Conservation (phyloP, 73 alveolate species). For the Uronychia binucleata region DNA sequence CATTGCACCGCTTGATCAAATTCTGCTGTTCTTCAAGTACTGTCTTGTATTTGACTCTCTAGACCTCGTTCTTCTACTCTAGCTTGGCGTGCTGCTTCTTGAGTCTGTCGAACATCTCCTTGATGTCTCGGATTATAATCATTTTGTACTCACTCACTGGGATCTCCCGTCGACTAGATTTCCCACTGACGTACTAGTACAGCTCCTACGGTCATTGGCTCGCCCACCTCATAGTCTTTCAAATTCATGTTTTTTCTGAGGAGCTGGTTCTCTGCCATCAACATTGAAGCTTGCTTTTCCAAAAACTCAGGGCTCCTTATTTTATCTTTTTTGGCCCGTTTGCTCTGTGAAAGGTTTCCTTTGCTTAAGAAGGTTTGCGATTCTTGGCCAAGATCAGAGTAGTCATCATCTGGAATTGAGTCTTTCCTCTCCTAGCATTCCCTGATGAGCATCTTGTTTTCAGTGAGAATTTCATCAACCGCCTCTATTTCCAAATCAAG, state of each 20-base stretch:
- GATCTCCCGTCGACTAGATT: not conserved
- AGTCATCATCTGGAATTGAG: too few species aligned
- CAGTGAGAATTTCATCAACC: not conserved
- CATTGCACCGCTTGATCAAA: not conserved
- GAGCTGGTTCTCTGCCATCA: not conserved
- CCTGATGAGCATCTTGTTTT: not conserved
- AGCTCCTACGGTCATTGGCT: too few species aligned
- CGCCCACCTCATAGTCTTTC: not conserved
- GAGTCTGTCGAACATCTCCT: not conserved
- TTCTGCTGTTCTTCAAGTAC: not conserved
- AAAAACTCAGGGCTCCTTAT: not conserved
- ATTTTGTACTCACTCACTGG: not conserved
- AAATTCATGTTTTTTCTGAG: not conserved
- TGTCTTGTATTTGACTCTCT: not conserved
- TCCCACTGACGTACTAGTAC: not conserved
- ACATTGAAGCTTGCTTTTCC: not conserved
- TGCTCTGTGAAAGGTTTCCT: not conserved
- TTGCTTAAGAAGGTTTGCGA: too few species aligned
- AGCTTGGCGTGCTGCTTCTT: not conserved
- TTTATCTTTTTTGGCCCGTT: not conserved
- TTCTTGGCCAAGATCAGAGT: too few species aligned
- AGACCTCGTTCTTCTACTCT: not conserved
- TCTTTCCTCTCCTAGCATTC: not conserved
- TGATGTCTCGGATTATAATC: not conserved
- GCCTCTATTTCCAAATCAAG: not conserved